A percentile compares a stretch with the other conserved stretches of the same genome.
Evolutionary conservation across 495 filamentous ascomycete genomes (phyloP).

Genomic region (Penicillium herquei): DNA sequence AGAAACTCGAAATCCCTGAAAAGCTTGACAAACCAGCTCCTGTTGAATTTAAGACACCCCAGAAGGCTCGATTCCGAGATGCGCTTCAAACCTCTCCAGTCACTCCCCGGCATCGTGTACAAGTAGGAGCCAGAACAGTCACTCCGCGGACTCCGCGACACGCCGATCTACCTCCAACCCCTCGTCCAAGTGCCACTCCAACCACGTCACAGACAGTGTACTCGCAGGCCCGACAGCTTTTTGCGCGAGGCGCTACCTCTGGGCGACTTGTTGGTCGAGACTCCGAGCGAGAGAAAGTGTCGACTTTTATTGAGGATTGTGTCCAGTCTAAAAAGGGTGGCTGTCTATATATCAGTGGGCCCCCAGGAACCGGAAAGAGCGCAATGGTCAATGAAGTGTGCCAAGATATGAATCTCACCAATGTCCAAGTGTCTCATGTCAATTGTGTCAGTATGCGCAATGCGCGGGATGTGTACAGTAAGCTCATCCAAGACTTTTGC

Average conservation of each 20-base stretch:
- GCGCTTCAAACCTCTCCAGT: constrained; percentile 59
- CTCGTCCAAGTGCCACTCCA: constrained; percentile 55
- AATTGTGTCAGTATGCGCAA: constrained; percentile 96
- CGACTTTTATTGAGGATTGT: constrained; percentile 64
- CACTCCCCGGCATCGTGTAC: constrained; percentile 69
- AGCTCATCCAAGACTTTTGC: constrained; percentile 64
- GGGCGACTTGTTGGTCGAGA: constrained; percentile 80
- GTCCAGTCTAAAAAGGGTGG: constrained; percentile 61
- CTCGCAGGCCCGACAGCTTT: constrained; percentile 81
- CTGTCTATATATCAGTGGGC: constrained; percentile 94
- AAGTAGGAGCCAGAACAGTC: constrained; percentile 57
- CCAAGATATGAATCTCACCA: constrained; percentile 47
- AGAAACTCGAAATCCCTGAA: neutral
- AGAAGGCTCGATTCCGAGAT: constrained; percentile 67
- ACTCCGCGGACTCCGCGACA: constrained; percentile 61
- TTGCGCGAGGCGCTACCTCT: constrained; percentile 74
- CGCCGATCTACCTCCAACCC: constrained; percentile 48
- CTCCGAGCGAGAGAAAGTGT: constrained; percentile 68
- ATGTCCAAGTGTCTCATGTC: constrained; percentile 69
- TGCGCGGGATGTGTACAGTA: constrained; percentile 76
- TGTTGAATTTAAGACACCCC: constrained; percentile 47
- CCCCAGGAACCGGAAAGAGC: constrained; percentile 95
- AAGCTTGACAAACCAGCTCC: constrained; percentile 24
- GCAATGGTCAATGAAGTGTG: constrained; percentile 83
- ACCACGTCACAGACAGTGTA: constrained; percentile 68